Base-by-base conservation (phyloP, 2,329 filamentous ascomycete species). In the Didymella pomorum region DNA sequence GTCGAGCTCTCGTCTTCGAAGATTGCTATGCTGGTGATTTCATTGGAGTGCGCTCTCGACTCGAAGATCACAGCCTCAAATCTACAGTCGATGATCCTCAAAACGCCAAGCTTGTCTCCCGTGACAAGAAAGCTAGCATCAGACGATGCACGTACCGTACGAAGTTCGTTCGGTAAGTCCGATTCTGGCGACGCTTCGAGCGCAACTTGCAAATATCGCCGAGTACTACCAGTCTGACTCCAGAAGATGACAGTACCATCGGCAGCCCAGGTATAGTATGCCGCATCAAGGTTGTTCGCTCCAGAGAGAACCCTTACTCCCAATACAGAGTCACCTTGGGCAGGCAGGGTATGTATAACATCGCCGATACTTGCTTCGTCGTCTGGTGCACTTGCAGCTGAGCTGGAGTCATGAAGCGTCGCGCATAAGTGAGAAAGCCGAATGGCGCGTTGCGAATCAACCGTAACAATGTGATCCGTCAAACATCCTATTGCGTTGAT, bases 191-290 rank as follows among this genome's bases (percentile, higher is more conserved):
- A 68, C 60, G 89, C 86, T 58, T 96, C 92, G 5, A 97, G 79
- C 4, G 88, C 83, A 12, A 96, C 83, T 39, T 85, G 80, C 33
- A 92, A 80, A 1, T 86, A 86, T 16, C 83, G 82, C 65, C 86
- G 87, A 61, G 89, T 86, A 51, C 82, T 84, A 21, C 94, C 95
- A 47, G 91, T 84, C 14, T 87, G 75, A 66, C 88, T 86, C 95
- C 95, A 99, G 66, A 96, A 90, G 23, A 91, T 86, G 49, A 98
- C 84, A 16, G 85, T 87, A 5, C 95, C 95, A 50, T 88, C 88
- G 21, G 85, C 86, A 2, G 94, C 93, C 91, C 93, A 99, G 0
- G 93, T 97, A 64, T 93, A 88, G 71, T 98, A 97, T 9, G 88
- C 85, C 0, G 92, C 88, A 21, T 85, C 82, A 23, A 86, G 78